These are phyloP conservation scores for Crithidia sp. DNA, from an alignment of 208 protist species.

Conservation along the genomic window DNA sequence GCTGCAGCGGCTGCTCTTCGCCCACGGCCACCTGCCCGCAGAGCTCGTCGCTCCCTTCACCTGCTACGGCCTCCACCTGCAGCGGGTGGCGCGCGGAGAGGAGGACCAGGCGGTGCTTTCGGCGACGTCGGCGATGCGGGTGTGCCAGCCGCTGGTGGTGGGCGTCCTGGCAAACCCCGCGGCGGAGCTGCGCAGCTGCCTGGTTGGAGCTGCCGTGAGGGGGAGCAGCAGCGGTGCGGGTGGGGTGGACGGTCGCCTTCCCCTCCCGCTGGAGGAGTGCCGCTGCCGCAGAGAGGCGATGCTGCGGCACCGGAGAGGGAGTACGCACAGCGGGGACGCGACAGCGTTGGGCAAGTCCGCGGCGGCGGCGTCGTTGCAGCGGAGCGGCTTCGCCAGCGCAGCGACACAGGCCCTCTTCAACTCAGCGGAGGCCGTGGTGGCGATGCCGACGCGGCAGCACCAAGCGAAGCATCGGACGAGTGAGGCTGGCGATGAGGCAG, in stretches of 20 bases:
- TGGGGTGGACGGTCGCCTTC: neutral
- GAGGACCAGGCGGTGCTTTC: conserved; percentile 20
- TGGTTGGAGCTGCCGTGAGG: conserved; percentile 11
- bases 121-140: conserved; percentile 19
- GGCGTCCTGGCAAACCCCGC: conserved; percentile 15
- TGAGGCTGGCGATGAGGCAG: neutral
- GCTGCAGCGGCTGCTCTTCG: conserved; percentile 16
- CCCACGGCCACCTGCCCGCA: conserved; percentile 21
- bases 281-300: neutral
- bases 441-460: neutral
- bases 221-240: neutral
- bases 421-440: neutral
- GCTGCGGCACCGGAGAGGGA: neutral
- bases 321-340: neutral
- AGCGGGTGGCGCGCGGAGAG: conserved; percentile 21
- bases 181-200: conserved; percentile 24
- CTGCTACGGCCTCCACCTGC: conserved; percentile 21
- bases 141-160: conserved; percentile 14
- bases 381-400: conserved; percentile 27
- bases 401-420: conserved; percentile 20
- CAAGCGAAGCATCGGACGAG: neutral
- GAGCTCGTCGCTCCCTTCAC: conserved; percentile 23
- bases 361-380: conserved; percentile 5
- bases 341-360: neutral
- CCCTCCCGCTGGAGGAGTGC: conserved; percentile 22